phyloP scores from a whole-genome alignment of 768 basidiomycete species.

The Boletus rubescentipes region DNA sequence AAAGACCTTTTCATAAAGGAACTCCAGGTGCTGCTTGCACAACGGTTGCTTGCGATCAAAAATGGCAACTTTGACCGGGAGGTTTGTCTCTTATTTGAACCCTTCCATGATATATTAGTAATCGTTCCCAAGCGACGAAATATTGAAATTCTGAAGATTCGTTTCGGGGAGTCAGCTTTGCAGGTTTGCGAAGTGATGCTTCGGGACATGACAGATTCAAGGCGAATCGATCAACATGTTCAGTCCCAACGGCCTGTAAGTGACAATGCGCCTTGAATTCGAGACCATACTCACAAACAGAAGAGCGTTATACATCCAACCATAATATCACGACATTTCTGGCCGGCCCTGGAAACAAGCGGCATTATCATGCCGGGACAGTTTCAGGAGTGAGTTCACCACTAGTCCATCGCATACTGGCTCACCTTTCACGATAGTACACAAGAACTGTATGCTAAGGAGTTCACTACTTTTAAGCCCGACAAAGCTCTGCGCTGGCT shows the following conservation, averaged over 20 bases:
- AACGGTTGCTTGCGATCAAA: constrained; percentile 74
- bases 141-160: constrained; percentile 91
- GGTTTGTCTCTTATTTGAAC: constrained; percentile 31
- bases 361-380: constrained; percentile 82
- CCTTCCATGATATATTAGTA: constrained; percentile 1
- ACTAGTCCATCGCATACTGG: background rate
- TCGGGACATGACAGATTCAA: constrained; percentile 94
- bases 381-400: constrained; percentile 61
- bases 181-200: constrained; percentile 99
- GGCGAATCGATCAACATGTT: constrained; percentile 83
- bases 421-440: constrained; percentile 43
- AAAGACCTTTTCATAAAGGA: constrained; percentile 97
- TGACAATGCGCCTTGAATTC: background rate
- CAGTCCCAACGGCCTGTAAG: constrained; percentile 70
- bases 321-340: constrained; percentile 92
- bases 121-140: constrained; percentile 66
- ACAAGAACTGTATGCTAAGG: constrained; percentile 72
- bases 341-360: constrained; percentile 81
- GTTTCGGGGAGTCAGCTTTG: constrained; percentile 90
- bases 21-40: constrained; percentile 87
- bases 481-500: constrained; percentile 91
- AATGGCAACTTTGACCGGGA: constrained; percentile 78
- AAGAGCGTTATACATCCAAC: constrained; percentile 81
- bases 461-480: constrained; percentile 83
- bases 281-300: constrained; percentile 4